These are phyloP conservation scores for Myriangium duriaei DNA, from an alignment of 2,329 filamentous ascomycete species.

Conservation along the genomic window DNA sequence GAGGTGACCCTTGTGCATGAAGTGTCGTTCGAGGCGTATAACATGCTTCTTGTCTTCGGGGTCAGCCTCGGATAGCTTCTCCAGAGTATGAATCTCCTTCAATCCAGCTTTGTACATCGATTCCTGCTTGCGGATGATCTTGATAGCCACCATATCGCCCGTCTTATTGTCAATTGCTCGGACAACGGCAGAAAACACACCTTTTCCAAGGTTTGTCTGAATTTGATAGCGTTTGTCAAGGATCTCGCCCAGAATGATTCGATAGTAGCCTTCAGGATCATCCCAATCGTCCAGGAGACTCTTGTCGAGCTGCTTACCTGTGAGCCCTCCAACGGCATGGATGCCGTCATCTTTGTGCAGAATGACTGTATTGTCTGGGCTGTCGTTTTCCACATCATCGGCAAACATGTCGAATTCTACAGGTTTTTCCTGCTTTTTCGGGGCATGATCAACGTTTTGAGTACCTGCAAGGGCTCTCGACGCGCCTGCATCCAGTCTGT, in stretches of 20 bases:
- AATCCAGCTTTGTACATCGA: conserved; percentile 83
- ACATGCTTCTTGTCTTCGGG: conserved; percentile 84
- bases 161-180: conserved; percentile 67
- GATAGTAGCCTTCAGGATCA: conserved; percentile 92
- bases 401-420: conserved; percentile 51
- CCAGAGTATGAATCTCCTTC: conserved; percentile 86
- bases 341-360: conserved; percentile 18
- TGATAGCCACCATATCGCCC: conserved; percentile 65
- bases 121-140: conserved; percentile 95
- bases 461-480: conserved; percentile 11
- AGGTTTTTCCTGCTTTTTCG: conserved; percentile 1
- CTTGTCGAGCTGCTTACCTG: conserved; percentile 49
- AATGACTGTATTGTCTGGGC: conserved; percentile 40
- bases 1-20: conserved; percentile 88
- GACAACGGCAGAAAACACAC: conserved; percentile 95
- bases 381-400: conserved; percentile 60
- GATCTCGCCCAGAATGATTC: conserved; percentile 81
- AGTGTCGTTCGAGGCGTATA: conserved; percentile 73
- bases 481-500: no score
- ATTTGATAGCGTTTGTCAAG: conserved; percentile 83
- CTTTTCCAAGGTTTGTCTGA: conserved; percentile 74
- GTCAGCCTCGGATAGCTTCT: conserved; percentile 76
- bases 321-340: conserved; percentile 36
- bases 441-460: conserved; percentile 20
- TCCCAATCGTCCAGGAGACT: conserved; percentile 86